Evolutionary conservation across 2,329 filamentous ascomycete species (phyloP), one percentile per base, ranked within the genome.

Genomic region (Colletotrichum sp.): DNA sequence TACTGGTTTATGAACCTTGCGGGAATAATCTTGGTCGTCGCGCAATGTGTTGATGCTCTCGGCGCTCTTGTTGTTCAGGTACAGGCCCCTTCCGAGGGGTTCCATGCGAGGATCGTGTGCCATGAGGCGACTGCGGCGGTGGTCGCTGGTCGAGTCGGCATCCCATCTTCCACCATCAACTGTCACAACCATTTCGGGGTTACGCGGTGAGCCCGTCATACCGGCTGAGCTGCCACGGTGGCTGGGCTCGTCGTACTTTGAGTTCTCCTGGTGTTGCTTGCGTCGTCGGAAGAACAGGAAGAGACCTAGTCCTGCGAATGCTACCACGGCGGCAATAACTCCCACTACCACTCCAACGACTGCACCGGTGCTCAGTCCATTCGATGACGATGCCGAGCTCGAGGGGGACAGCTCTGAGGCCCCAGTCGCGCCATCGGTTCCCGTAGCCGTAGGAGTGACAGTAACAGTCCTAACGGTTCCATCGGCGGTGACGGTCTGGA

Each of bases 11-110:
- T 89, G 89, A 16, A 93, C 91, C 78, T 88, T 86, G 77, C 92
- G 86, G 52, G 91, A 93, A 80, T 93, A 93, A 78, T 93, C 92
- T 74, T 92, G 91, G 76, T 93, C 91, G 80, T 93, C 92, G 72
- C 89, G 89, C 7, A 93, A 83, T 2, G 91, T 93, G 78, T 90
- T 90, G 80, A 93, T 84, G 80, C 91, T 93, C 81, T 93, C 91
- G 76, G 89, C 88, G 79, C 91, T 93, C 81, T 89, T 89, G 79
- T 88, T 92, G 30, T 89, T 86, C 58, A 86, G 84, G 80, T 93
- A 93, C 15, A 92, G 84, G 22, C 88, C 89, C 43, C 88, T 87
- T 64, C 89, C 88, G 76, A 90, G 92, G 1, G 91, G 91, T 79
- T 93, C 90, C 85, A 93, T 89, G 60, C 92, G 87, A 36, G 92